These are phyloP conservation scores for Cnidoscolus chayamansa DNA, from an alignment of 441 rosid genomes.

Conservation along the genomic window DNA sequence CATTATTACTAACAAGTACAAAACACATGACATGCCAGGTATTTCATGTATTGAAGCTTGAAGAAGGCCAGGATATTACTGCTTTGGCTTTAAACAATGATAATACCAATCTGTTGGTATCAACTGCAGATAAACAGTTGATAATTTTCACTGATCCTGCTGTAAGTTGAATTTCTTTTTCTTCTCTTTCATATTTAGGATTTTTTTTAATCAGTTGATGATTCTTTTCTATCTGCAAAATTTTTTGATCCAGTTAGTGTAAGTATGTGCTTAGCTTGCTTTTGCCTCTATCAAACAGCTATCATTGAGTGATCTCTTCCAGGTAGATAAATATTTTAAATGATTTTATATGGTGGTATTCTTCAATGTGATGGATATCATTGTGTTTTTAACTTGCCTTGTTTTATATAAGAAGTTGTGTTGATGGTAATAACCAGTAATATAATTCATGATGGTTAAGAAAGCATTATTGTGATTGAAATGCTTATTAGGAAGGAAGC, in stretches of 20 bases:
- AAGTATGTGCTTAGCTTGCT: too few relatives aligned
- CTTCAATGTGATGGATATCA: too few relatives aligned
- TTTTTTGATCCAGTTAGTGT: not conserved
- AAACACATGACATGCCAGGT: constrained; percentile 48
- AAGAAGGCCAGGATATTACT: constrained; percentile 77
- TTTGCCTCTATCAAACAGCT: not conserved
- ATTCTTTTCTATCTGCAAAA: not conserved
- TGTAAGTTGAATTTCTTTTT: constrained; percentile 48
- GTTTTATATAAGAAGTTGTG: not conserved
- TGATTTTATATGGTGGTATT: too few relatives aligned
- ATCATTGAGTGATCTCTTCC: not conserved
- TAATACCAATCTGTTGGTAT: constrained; percentile 85
- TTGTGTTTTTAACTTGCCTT: not conserved
- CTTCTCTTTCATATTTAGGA: not conserved
- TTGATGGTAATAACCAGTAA: too few relatives aligned
- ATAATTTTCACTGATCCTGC: constrained; percentile 93
- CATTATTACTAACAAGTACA: constrained; percentile 11
- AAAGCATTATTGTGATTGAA: constrained; percentile 1
- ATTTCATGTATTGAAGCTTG: constrained; percentile 68
- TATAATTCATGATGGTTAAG: not conserved
- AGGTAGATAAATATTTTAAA: not conserved
- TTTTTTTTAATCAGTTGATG: not conserved
- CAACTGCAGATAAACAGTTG: constrained; percentile 90
- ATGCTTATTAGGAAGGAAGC: constrained; percentile 1
- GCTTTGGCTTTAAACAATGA: constrained; percentile 76